Conservation (phyloP, 2,329 filamentous ascomycete genomes). For the Hypoxylon sp. region DNA sequence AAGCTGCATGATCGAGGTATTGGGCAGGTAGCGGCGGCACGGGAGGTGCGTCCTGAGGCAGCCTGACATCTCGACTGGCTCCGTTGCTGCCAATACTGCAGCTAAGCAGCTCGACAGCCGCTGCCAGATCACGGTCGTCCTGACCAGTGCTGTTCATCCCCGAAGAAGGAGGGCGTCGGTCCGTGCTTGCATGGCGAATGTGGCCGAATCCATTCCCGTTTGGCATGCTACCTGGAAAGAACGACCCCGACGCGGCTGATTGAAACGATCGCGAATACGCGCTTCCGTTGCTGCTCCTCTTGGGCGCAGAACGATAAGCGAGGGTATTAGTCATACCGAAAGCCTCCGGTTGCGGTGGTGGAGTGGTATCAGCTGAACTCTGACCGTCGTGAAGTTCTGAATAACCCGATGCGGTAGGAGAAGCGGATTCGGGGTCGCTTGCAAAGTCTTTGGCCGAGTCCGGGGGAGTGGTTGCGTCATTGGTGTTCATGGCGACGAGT, state of each 20-base stretch:
- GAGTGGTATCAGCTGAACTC: conserved; percentile 93
- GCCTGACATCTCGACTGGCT: conserved; percentile 72
- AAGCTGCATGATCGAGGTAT: conserved; percentile 74
- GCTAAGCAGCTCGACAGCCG: conserved; percentile 88
- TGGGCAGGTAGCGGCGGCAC: conserved; percentile 88
- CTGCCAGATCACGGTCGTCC: conserved; percentile 88
- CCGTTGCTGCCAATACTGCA: conserved; percentile 87
- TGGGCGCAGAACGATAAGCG: conserved; percentile 63
- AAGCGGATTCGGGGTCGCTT: conserved; percentile 85
- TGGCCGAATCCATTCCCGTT: conserved; percentile 65
- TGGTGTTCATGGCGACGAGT: conserved; percentile 85
- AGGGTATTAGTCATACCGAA: conserved; percentile 64
- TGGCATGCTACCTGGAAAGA: conserved; percentile 65
- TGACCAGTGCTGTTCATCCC: conserved; percentile 80
- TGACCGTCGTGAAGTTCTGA: conserved; percentile 81
- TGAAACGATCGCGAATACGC: conserved; percentile 84
- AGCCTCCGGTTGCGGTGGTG: conserved; percentile 81
- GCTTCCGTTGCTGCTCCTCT: conserved; percentile 70
- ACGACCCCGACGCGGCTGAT: conserved; percentile 71
- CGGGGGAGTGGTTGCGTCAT: conserved; percentile 68
- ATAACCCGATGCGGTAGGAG: conserved; percentile 83
- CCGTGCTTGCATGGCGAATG: conserved; percentile 80
- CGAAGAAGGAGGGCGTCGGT: conserved; percentile 82
- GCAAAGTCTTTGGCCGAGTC: conserved; percentile 75
- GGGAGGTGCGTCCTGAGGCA: conserved; percentile 82